Percentiles rank a stretch among this genome's conserved stretches.
phyloP scores from a whole-genome alignment of 495 filamentous ascomycete species.

The Wilcoxina mikolae region DNA sequence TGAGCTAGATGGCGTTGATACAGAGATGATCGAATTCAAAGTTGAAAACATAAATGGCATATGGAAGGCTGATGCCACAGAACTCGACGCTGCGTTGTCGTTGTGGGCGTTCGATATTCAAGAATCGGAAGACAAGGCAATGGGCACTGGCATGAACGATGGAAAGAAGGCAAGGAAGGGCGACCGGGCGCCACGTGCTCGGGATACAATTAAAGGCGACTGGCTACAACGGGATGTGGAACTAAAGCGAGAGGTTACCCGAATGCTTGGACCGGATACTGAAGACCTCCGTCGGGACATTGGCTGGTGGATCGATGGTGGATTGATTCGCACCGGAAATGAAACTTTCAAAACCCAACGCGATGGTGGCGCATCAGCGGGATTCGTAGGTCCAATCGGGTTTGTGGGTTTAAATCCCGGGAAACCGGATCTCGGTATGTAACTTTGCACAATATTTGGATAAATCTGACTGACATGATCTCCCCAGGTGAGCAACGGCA shows the following conservation, averaged over 20 bases:
- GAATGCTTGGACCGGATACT: constrained; percentile 7
- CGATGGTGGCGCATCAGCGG: neutral
- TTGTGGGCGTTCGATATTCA: constrained; percentile 8
- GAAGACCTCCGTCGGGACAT: neutral
- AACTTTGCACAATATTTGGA: too few species aligned
- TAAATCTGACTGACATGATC: too few species aligned
- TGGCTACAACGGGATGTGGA: constrained; percentile 4
- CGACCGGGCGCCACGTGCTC: too few species aligned
- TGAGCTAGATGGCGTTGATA: neutral
- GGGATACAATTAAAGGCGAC: too few species aligned
- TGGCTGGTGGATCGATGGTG: constrained; percentile 7
- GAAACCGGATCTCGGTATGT: neutral
- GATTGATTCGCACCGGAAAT: neutral
- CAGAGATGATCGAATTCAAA: neutral
- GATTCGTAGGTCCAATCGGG: neutral
- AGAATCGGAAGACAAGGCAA: neutral
- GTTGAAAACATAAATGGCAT: neutral
- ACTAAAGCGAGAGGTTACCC: neutral
- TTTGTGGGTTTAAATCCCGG: neutral
- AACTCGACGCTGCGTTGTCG: constrained; percentile 15
- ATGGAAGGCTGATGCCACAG: constrained; percentile 8
- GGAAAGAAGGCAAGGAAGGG: neutral
- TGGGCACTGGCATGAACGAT: neutral
- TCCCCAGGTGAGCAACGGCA: too few species aligned
- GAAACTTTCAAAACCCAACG: neutral